phyloP scores from a whole-genome alignment of 768 basidiomycete species.

The Lactarius indigo region DNA sequence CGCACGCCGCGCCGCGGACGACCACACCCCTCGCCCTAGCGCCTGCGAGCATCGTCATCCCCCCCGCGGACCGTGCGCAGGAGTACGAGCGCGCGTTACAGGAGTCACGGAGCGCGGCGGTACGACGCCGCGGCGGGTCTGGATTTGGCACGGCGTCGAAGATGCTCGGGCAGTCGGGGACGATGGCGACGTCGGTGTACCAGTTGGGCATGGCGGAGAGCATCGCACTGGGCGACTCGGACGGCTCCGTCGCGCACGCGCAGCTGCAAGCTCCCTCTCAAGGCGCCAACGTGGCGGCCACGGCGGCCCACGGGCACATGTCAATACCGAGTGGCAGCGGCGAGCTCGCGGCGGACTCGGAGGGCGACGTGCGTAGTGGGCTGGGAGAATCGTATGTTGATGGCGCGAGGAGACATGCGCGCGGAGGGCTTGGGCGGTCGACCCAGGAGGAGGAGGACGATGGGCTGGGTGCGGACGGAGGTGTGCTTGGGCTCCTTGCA shows the following conservation, averaged over 20 bases:
- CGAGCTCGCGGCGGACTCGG: conserved; percentile 34
- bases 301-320: too few species aligned
- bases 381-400: conserved; percentile 78
- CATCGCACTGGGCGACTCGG: conserved; percentile 72
- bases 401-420: conserved; percentile 44
- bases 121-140: conserved; percentile 37
- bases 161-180: conserved; percentile 35
- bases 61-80: conserved; percentile 48
- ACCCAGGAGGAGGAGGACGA: conserved; percentile 39
- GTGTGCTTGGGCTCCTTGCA: conserved; percentile 79
- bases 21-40: conserved; percentile 11
- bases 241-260: conserved; percentile 45
- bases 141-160: conserved; percentile 40
- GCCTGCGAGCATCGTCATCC: background rate
- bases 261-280: background rate
- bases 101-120: conserved; percentile 59
- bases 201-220: conserved; percentile 59
- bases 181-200: conserved; percentile 38
- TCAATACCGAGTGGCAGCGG: conserved; percentile 21
- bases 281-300: background rate
- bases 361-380: conserved; percentile 57
- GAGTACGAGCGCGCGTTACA: conserved; percentile 73
- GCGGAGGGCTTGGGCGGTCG: conserved; percentile 24
- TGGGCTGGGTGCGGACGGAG: conserved; percentile 71
- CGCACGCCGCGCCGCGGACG: conserved; percentile 12